These are phyloP conservation scores for Fusarium decemcellulare DNA, from an alignment of 2,329 filamentous ascomycete species.

Conservation along the genomic window DNA sequence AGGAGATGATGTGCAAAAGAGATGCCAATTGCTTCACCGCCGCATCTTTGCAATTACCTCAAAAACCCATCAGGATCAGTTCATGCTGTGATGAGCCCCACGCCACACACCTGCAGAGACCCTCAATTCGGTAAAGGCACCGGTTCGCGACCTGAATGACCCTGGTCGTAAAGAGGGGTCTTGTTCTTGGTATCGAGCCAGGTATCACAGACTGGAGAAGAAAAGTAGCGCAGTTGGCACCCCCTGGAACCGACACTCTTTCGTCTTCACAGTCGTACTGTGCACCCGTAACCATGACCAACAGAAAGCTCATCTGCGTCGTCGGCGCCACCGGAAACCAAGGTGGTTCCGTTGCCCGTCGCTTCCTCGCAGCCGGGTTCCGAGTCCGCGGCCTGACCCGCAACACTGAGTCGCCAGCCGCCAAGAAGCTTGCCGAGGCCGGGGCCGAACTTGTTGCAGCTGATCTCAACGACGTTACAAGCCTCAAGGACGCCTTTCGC, in stretches of 20 bases:
- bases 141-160: neutral
- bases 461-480: conserved; percentile 58
- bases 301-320: conserved; percentile 58
- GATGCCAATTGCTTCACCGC: no score
- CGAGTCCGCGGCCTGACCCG: conserved; percentile 64
- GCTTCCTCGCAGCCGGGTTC: conserved; percentile 59
- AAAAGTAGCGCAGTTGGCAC: neutral
- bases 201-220: no score
- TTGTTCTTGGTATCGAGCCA: neutral
- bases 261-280: neutral
- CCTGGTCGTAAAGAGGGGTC: neutral
- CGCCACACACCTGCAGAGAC: neutral
- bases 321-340: conserved; percentile 66
- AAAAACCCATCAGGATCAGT: neutral
- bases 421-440: conserved; percentile 55
- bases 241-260: no score
- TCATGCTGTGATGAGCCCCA: neutral
- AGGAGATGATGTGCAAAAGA: no score
- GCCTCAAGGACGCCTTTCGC: conserved; percentile 57
- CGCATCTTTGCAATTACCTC: no score
- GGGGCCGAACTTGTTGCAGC: conserved; percentile 62
- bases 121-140: neutral
- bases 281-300: conserved; percentile 3
- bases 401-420: conserved; percentile 56
- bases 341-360: conserved; percentile 66